phyloP scores from a whole-genome alignment of 305 asterid species.

The Solanum hybrid region DNA sequence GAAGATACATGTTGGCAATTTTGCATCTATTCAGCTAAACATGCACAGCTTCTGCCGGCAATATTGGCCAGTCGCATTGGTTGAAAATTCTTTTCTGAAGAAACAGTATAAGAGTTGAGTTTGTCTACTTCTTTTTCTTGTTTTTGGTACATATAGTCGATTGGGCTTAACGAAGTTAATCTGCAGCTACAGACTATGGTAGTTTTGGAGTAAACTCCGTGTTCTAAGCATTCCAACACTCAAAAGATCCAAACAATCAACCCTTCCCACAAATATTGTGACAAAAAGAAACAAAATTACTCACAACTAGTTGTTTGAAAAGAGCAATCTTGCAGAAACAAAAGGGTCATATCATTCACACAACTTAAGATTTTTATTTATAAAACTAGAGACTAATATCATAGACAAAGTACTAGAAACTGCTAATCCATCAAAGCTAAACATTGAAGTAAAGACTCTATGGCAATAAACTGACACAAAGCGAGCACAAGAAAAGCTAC shows the following conservation, averaged over 20 bases:
- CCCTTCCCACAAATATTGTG: not conserved
- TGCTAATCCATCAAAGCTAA: not conserved
- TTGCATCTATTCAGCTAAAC: too few relatives aligned
- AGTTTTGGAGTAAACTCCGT: not conserved
- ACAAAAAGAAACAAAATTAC: not conserved
- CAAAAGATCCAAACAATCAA: not conserved
- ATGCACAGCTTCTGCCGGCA: too few relatives aligned
- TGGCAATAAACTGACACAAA: not conserved
- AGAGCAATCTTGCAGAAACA: not conserved
- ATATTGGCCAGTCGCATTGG: not conserved
- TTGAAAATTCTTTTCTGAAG: not conserved
- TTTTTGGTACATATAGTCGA: not conserved
- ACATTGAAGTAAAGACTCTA: not conserved
- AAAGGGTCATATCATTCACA: not conserved
- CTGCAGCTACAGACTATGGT: not conserved
- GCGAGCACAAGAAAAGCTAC: not conserved
- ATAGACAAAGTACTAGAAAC: not conserved
- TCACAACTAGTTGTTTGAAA: not conserved
- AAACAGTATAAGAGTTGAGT: not conserved
- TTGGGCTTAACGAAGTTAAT: not conserved
- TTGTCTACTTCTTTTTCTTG: not conserved
- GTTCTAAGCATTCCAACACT: not conserved
- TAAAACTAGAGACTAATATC: not conserved
- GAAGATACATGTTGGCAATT: not conserved
- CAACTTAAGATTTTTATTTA: not conserved